Base-by-base conservation (phyloP, 1,139 yeast genomes). In the Yamadazyma mexicana region DNA sequence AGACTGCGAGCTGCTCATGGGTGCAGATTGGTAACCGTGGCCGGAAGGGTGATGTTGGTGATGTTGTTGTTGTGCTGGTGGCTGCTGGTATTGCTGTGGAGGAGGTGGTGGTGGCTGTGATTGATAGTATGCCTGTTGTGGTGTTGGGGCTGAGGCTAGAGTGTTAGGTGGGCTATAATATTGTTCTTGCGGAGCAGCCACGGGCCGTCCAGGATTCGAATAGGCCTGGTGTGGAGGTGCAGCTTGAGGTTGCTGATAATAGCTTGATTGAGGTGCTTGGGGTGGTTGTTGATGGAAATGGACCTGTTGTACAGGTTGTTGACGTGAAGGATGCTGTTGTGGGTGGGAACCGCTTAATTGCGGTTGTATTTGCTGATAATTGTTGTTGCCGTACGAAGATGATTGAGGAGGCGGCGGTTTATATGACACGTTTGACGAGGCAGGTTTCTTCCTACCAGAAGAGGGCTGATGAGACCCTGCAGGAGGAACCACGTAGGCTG, bases 401-500 rank as follows among this genome's bases (percentile, higher is more conserved):
- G 37, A 40, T 8, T 38, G 29, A 12, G 51, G 45, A 11, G 52
- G 44, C 29, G 29, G 16, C 29, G 29, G 16, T 33, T 47, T 45
- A 27, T 49, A 47, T 30, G 37, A 31, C 15, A 41, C 42, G 39
- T 44, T 46, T n/a, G 38, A 31, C 14, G 35, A 34, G 10, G 33
- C 20, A 7, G 33, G 39, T 22, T 38, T 44, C 27, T 39, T 32
- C 16, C 38, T 14, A 8, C 31, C 29, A 4, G 23, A n/a, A 14
- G 37, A 25, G 6, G n/a, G 8, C 3, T 20, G 32, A 11, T 20
- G 36, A n/a, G n/a, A 17, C 12, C 45, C 37, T 18, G 42, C 36
- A 16, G 52, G 47, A 31, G 49, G 52, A 17, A 59, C 61, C 14
- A 58, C 59, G 46, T 70, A 69, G 3, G 72, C 60, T 5, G 74